Base-by-base conservation (phyloP, 192 early-diverging fungal species). In the Phycomyces blakesleeanus region DNA sequence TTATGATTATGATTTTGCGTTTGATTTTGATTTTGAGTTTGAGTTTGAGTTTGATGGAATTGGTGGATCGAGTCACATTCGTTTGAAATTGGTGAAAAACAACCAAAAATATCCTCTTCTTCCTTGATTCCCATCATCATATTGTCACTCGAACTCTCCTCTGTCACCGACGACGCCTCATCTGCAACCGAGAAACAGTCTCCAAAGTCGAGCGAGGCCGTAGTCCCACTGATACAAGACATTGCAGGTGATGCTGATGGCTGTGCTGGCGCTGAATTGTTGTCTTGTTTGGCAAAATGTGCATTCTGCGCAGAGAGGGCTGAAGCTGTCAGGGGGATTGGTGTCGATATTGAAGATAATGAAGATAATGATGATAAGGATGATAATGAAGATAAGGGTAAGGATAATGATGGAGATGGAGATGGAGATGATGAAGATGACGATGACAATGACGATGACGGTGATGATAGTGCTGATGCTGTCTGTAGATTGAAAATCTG, bases 221-320 rank as follows among this genome's bases (percentile, higher is more conserved):
- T 68, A 7, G 66, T 61, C 15, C 66, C 59, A 38, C 66, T 68
- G 7, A 59, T 25, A 38, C 44, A 62, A 10, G 60, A 62, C 22
- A 62, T 2, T 5, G 60, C 27, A 7, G 60, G 60, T 34, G 60
- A 62, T 12, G 49, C 5, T 47, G 44, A 11, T 34, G 18, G 59
- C n/a, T n/a, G n/a, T 14, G 20, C 20, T 21, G 14, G 52, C 12
- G n/a, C n/a, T n/a, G n/a, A n/a, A 55, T 26, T 16, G 7, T 58
- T 58, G 22, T 34, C 37, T 39, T 63, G 25, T 53, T 40, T 18
- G 34, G 25, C 50, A 54, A 53, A 63, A 20, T 38, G 59, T 40
- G 59, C 59, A 22, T 68, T 68, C 22, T 68, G 66, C 26, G 51
- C 66, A 15, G 66, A 60, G 10, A 68, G 54, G 24, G 66, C 66